Conservation (phyloP, 73 alveolate genomes). For the Symbiodinium pilosum region DNA sequence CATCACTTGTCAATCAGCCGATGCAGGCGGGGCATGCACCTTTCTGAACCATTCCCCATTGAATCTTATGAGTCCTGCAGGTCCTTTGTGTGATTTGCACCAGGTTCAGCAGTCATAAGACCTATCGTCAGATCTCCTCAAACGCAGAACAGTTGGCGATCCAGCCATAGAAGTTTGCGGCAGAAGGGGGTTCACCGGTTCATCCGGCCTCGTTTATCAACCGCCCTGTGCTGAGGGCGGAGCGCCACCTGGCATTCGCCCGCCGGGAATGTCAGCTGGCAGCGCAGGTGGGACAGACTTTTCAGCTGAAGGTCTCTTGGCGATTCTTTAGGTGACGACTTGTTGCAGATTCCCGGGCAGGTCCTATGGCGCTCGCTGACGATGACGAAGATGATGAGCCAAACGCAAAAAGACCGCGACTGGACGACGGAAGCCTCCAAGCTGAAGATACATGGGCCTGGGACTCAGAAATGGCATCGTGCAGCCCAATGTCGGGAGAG, state of each 20-base stretch:
- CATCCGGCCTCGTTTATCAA: background rate
- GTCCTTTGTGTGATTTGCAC: no score
- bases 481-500: no score
- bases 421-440: constrained; percentile 54
- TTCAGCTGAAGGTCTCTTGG: background rate
- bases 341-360: background rate
- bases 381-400: constrained; percentile 84
- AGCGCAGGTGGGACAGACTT: background rate
- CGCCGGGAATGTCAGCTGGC: constrained; percentile 70
- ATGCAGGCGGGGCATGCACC: no score
- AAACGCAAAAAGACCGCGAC: constrained; percentile 43
- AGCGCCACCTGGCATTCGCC: constrained; percentile 11
- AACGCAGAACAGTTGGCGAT: no score
- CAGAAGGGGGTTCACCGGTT: no score
- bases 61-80: no score
- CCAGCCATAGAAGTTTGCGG: no score
- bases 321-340: background rate
- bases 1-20: background rate
- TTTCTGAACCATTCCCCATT: no score
- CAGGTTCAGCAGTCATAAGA: no score
- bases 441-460: constrained; percentile 57
- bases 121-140: no score
- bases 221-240: background rate
- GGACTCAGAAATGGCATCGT: background rate
- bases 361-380: constrained; percentile 74